A percentile compares a stretch with the other conserved stretches of the same genome.
Conservation (phyloP, 208 protist genomes). For the Herpetomonas samuelpessoai region DNA sequence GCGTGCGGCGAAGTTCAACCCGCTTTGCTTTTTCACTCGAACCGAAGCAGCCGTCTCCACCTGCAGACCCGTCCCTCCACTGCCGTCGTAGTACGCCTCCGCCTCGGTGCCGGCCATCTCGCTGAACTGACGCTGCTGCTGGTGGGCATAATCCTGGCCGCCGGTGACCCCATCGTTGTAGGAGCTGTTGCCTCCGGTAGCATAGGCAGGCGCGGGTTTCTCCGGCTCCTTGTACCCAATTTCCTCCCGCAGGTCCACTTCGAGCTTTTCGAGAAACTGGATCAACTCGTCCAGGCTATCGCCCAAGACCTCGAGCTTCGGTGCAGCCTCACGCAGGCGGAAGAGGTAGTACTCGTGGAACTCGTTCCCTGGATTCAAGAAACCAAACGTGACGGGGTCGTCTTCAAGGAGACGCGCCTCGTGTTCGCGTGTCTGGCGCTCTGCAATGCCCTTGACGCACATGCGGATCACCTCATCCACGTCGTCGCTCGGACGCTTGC, state of each 20-base stretch:
- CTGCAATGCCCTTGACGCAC: conserved; percentile 54
- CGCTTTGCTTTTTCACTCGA: conserved; percentile 2
- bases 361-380: conserved; percentile 80
- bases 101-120: not conserved
- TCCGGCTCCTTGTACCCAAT: conserved; percentile 29
- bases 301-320: conserved; percentile 79
- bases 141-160: not conserved
- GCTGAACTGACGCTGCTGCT: not conserved
- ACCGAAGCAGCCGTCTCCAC: not conserved
- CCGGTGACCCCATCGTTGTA: not conserved
- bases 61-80: not conserved
- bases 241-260: conserved; percentile 63
- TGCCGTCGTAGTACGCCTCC: not conserved
- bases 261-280: conserved; percentile 57
- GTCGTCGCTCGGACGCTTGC: conserved; percentile 60
- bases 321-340: conserved; percentile 65
- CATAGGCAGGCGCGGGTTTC: conserved; percentile 4
- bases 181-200: not conserved
- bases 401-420: conserved; percentile 75
- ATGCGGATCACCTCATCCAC: conserved; percentile 63
- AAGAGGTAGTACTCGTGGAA: conserved; percentile 90
- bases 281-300: conserved; percentile 84
- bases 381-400: conserved; percentile 70
- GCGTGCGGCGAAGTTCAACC: conserved; percentile 22
- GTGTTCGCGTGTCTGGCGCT: conserved; percentile 56